phyloP scores from a whole-genome alignment of 768 basidiomycete species.

The Atractiella rhizophila region DNA sequence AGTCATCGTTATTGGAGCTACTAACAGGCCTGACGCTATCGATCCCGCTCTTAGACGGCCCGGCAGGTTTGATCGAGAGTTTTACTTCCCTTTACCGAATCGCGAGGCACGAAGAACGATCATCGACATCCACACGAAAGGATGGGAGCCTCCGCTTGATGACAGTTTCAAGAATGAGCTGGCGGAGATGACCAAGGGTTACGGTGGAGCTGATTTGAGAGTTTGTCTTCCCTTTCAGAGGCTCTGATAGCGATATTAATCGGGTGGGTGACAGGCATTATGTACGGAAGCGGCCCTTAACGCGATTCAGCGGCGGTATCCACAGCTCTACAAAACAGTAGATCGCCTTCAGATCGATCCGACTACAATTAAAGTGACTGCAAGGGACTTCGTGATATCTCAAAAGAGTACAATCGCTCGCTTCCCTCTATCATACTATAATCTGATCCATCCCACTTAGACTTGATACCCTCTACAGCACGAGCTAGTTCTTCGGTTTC shows the following conservation, averaged over 20 bases:
- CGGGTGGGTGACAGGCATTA: constrained; percentile 34
- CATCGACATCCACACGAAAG: constrained; percentile 60
- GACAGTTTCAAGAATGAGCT: constrained; percentile 35
- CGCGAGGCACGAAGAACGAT: constrained; percentile 68
- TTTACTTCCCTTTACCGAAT: constrained; percentile 81
- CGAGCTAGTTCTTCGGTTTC: constrained; percentile 69
- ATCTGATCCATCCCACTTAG: constrained; percentile 23
- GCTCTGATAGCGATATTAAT: neutral
- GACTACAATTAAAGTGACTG: constrained; percentile 52
- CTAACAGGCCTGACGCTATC: constrained; percentile 90
- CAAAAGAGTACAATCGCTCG: constrained; percentile 47
- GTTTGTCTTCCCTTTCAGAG: constrained; percentile 27
- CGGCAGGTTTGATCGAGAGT: constrained; percentile 88
- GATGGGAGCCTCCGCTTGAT: constrained; percentile 62
- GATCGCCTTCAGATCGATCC: constrained; percentile 65
- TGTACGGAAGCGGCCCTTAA: constrained; percentile 94
- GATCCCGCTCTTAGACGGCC: constrained; percentile 84
- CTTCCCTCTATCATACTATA: neutral
- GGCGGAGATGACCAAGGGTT: constrained; percentile 79
- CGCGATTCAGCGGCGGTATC: constrained; percentile 82
- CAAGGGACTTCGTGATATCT: constrained; percentile 90
- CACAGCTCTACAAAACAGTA: constrained; percentile 80
- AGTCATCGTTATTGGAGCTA: constrained; percentile 92
- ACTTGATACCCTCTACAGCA: constrained; percentile 81
- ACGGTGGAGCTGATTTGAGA: constrained; percentile 86